phyloP scores from a whole-genome alignment of 306 rosid genomes.

The Casuarina equisetifolia region DNA sequence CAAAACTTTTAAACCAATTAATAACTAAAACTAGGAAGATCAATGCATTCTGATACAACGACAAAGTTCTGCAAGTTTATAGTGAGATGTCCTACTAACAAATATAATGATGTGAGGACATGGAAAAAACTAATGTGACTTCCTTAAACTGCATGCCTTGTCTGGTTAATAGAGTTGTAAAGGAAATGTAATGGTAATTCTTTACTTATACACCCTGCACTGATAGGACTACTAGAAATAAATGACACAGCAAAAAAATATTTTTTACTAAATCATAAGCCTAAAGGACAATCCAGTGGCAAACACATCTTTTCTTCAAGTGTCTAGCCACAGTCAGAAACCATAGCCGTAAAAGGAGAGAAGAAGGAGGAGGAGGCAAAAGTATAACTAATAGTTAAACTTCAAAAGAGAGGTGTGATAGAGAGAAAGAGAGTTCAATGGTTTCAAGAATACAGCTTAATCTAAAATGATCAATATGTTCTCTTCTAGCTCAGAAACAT shows the following conservation, averaged over 20 bases:
- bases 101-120: background rate
- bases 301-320: background rate
- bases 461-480: slow-evolving; percentile 9
- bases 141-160: background rate
- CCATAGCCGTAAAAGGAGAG: background rate
- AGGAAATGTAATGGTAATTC: background rate
- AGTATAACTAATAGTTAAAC: background rate
- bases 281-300: background rate
- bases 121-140: background rate
- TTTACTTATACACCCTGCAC: background rate
- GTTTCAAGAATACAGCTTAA: slow-evolving; percentile 16
- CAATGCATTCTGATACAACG: background rate
- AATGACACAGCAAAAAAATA: background rate
- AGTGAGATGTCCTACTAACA: background rate
- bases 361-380: background rate
- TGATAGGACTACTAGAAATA: background rate
- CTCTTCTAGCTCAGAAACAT: slow-evolving; percentile 40
- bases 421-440: background rate
- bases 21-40: background rate
- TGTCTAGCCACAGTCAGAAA: background rate
- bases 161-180: background rate
- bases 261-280: background rate
- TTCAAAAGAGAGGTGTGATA: background rate
- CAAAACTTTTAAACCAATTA: background rate
- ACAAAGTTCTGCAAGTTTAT: background rate